Evolutionary conservation across 345 rosid genomes (phyloP).

Genomic region (Boechera retrofracta): DNA sequence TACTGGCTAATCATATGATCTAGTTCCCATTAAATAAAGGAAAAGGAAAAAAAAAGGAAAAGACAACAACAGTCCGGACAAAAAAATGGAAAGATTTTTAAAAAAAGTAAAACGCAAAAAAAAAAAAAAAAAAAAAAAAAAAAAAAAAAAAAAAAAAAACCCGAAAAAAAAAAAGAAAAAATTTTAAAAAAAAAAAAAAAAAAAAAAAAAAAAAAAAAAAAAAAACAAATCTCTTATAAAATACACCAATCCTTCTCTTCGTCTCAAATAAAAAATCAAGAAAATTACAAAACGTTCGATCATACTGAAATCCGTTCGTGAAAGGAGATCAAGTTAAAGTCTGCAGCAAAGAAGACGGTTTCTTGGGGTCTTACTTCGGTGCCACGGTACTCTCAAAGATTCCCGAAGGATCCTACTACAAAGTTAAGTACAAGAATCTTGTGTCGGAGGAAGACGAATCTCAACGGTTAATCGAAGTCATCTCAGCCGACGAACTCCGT

Average conservation of each 20-base stretch:
- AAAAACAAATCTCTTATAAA: neutral
- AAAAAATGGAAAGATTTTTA: neutral
- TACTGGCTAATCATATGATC: neutral
- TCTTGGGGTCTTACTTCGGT: conserved; percentile 36
- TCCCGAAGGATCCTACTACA: conserved; percentile 5
- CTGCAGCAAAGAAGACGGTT: conserved; percentile 48
- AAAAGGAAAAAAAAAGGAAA: neutral
- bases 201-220: neutral
- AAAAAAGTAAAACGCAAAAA: neutral
- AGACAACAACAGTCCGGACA: neutral
- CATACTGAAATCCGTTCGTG: neutral
- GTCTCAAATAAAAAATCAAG: neutral
- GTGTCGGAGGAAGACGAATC: conserved; percentile 32
- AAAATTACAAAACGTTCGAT: neutral
- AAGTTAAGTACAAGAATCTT: conserved; percentile 45
- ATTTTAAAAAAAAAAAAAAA: neutral
- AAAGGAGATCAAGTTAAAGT: conserved; percentile 40
- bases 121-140: neutral
- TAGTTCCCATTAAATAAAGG: neutral
- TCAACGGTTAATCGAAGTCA: conserved; percentile 38
- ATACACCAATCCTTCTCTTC: neutral
- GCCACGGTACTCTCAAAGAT: conserved; percentile 13
- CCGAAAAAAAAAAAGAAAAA: no score
- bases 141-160: neutral
- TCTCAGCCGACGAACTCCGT: conserved; percentile 41